These are phyloP conservation scores for Monsonia emarginata DNA, from an alignment of 441 rosid genomes.

Conservation along the genomic window DNA sequence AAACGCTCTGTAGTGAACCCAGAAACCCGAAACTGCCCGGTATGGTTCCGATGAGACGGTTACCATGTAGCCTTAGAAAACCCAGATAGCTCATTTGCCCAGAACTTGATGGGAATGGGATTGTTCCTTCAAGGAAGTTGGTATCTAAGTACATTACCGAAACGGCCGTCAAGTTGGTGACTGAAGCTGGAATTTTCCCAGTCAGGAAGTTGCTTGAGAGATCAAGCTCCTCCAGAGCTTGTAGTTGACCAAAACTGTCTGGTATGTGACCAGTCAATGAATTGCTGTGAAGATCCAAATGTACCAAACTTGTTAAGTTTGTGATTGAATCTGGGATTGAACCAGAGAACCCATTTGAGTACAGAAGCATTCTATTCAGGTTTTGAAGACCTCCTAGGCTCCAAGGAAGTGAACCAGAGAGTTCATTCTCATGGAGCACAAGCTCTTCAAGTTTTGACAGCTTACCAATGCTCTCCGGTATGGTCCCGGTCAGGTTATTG, in stretches of 20 bases:
- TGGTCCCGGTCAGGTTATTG: conserved; percentile 33
- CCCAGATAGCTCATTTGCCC: conserved; percentile 33
- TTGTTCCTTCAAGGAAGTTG: conserved; percentile 33
- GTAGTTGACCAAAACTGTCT: conserved; percentile 30
- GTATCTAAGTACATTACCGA: conserved; percentile 36
- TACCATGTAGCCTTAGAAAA: conserved; percentile 38
- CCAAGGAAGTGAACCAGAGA: conserved; percentile 37
- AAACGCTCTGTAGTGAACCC: conserved; percentile 38
- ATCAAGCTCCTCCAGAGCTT: conserved; percentile 32
- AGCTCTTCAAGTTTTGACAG: conserved; percentile 35
- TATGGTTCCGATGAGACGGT: conserved; percentile 33
- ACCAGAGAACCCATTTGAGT: conserved; percentile 34
- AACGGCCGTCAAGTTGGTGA: conserved; percentile 26
- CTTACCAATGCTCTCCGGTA: conserved; percentile 43
- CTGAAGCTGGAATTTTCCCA: conserved; percentile 35
- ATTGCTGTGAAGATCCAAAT: conserved; percentile 38
- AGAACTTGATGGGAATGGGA: conserved; percentile 29
- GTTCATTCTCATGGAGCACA: conserved; percentile 35
- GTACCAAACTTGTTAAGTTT: conserved; percentile 29
- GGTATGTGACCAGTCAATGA: conserved; percentile 32
- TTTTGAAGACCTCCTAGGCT: conserved; percentile 29
- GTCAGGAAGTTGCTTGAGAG: conserved; percentile 33
- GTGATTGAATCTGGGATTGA: conserved; percentile 29
- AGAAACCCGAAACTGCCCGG: conserved; percentile 28
- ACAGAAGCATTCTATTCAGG: conserved; percentile 29